Evolutionary conservation across 2,329 filamentous ascomycete species (phyloP).

Genomic region (Colletotrichum sublineola): DNA sequence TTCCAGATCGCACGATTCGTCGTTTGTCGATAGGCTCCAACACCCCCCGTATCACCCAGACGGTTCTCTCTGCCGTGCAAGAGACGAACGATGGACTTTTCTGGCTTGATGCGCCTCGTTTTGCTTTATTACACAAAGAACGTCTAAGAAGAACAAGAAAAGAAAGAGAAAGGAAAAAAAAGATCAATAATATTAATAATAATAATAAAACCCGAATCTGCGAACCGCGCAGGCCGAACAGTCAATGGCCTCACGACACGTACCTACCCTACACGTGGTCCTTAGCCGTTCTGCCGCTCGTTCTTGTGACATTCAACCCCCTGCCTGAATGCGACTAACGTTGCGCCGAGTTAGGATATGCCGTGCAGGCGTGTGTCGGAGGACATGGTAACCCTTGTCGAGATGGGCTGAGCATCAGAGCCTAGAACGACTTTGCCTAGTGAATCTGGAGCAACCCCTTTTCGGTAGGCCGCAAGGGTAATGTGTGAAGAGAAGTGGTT

Average conservation of each 20-base stretch:
- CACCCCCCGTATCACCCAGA: conserved; percentile 49
- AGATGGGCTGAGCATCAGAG: conserved; percentile 50
- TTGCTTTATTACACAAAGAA: too few species aligned
- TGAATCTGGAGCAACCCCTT: conserved; percentile 48
- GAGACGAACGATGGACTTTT: conserved; percentile 45
- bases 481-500: conserved; percentile 52
- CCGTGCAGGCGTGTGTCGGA: conserved; percentile 53
- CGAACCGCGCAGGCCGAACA: not conserved
- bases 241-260: not conserved
- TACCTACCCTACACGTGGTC: not conserved
- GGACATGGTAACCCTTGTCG: conserved; percentile 51
- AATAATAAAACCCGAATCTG: not conserved
- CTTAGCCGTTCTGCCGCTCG: not conserved
- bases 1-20: conserved; percentile 54
- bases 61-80: conserved; percentile 55
- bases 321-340: conserved; percentile 15
- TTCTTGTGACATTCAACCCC: not conserved
- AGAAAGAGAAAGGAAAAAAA: too few species aligned
- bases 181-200: too few species aligned
- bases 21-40: conserved; percentile 51
- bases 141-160: too few species aligned
- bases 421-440: conserved; percentile 47
- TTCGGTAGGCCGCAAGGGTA: conserved; percentile 55
- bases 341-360: conserved; percentile 53
- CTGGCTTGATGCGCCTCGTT: conserved; percentile 37